Evolutionary conservation across 2,329 filamentous ascomycete genomes (phyloP), one percentile per base, ranked within the genome.

Genomic region (Diaporthe humulicola): DNA sequence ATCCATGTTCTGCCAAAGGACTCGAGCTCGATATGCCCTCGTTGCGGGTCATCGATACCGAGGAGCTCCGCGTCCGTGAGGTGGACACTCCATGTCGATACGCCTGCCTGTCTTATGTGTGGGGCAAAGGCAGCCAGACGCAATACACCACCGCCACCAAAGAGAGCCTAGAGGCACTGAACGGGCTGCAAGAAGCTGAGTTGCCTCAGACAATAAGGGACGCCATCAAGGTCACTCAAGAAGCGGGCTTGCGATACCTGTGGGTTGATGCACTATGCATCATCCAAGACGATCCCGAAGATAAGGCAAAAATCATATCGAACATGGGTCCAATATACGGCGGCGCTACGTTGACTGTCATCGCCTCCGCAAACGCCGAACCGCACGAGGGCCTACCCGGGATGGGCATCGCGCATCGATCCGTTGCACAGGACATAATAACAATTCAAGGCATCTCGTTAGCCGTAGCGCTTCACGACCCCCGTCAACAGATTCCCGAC

Each of bases 201-300:
- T 9, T 66, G 8, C 61, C 61, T 10, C 61, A 25, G 30, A 66
- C 61, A 6, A 66, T 66, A 12, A 50, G 6, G 42, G 42, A 66
- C 17, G 42, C 61, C 4, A 50, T 66, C 19, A 48, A 50, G 19
- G 19, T 33, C 12, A 66, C 42, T 12, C 22, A 25, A 17, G 42
- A 66, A 36, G 40, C 28, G 0, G 61, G 61, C 22, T 25, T 66
- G 8, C 42, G 61, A 12, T 67, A 75, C 30, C 36, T 76, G 2
- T 76, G 73, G 75, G 40, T 76, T 17, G 75, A 76, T 28, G 70
- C 75, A 14, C 60, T 77, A 14, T 73, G 74, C 40, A 76, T 76
- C 48, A 33, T 77, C 22, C 74, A 75, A 22, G 73, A 71, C 4
- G 64, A 75, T 12, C n/a, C 56, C 3, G 57, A 33, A 2, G 73